A percentile compares a stretch with the other conserved stretches of the same genome.
phyloP scores from a whole-genome alignment of 2,329 filamentous ascomycete species.

The Alternaria tenuissima region DNA sequence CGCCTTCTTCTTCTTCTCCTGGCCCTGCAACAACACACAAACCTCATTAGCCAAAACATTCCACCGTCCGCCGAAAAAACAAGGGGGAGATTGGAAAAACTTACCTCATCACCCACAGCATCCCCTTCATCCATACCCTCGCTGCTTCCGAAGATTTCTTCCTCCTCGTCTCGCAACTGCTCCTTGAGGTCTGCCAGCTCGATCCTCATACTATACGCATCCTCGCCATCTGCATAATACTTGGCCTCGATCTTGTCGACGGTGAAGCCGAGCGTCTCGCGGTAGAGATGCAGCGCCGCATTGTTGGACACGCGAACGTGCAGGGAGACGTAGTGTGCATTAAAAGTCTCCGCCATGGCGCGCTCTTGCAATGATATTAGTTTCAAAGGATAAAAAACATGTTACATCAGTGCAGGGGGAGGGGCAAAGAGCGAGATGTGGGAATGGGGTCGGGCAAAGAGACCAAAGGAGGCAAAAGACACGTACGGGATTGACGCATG shows the following conservation, averaged over 20 bases:
- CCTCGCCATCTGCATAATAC: constrained; percentile 98
- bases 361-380: constrained; percentile 58
- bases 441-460: too few species aligned
- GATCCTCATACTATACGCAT: constrained; percentile 93
- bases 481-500: constrained; percentile 82
- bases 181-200: constrained; percentile 71
- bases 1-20: constrained; percentile 33
- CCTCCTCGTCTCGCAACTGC: constrained; percentile 58
- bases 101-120: constrained; percentile 45
- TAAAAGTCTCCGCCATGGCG: constrained; percentile 96
- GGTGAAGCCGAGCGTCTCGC: constrained; percentile 61
- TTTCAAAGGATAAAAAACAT: too few species aligned
- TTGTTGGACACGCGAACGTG: constrained; percentile 95
- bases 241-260: constrained; percentile 71
- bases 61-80: too few species aligned
- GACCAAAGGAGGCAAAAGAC: too few species aligned
- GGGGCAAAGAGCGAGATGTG: too few species aligned
- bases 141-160: constrained; percentile 42
- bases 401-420: too few species aligned
- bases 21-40: constrained; percentile 15
- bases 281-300: constrained; percentile 90
- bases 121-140: constrained; percentile 46
- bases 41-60: too few species aligned
- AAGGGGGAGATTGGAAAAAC: too few species aligned
- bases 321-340: constrained; percentile 89